phyloP scores from a whole-genome alignment of 2,329 filamentous ascomycete species.

The Cladophialophora immunda region DNA sequence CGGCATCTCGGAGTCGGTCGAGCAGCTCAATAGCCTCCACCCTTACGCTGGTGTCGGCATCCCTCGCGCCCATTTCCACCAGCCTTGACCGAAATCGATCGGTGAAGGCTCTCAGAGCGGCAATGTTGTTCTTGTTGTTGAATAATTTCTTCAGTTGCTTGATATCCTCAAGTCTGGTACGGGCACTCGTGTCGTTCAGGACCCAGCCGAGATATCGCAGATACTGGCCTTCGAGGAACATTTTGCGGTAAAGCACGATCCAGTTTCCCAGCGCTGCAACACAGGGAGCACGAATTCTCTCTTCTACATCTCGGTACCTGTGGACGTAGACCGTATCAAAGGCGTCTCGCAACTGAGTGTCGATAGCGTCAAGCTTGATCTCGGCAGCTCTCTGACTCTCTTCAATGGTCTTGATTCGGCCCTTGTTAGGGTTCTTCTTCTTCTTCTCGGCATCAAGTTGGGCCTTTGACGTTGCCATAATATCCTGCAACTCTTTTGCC shows the following conservation, averaged over 20 bases:
- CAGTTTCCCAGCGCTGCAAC: conserved; percentile 85
- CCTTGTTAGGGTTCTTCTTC: conserved; percentile 78
- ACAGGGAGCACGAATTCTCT: conserved; percentile 87
- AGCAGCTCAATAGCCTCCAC: conserved; percentile 82
- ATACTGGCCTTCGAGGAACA: conserved; percentile 90
- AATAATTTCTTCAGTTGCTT: conserved; percentile 83
- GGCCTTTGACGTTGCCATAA: conserved; percentile 77
- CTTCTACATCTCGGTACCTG: conserved; percentile 92
- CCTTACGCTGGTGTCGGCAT: conserved; percentile 82
- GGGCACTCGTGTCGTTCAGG: conserved; percentile 78
- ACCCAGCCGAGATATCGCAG: conserved; percentile 96
- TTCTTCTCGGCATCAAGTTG: conserved; percentile 80
- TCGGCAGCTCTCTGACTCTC: conserved; percentile 75
- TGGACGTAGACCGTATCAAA: conserved; percentile 95
- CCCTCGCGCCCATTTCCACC: conserved; percentile 89
- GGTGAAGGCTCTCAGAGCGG: conserved; percentile 84
- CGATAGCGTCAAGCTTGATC: conserved; percentile 73
- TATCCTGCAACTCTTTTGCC: conserved; percentile 73
- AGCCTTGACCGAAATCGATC: conserved; percentile 87
- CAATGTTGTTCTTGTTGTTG: conserved; percentile 79
- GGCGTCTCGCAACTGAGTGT: conserved; percentile 79
- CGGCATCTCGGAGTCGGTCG: conserved; percentile 81
- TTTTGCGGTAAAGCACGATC: conserved; percentile 84
- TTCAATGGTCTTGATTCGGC: conserved; percentile 76
- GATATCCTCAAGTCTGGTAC: conserved; percentile 84